Evolutionary conservation across 129 eudicot genomes (phyloP).

Genomic region (Chrysanthemum seticuspe): DNA sequence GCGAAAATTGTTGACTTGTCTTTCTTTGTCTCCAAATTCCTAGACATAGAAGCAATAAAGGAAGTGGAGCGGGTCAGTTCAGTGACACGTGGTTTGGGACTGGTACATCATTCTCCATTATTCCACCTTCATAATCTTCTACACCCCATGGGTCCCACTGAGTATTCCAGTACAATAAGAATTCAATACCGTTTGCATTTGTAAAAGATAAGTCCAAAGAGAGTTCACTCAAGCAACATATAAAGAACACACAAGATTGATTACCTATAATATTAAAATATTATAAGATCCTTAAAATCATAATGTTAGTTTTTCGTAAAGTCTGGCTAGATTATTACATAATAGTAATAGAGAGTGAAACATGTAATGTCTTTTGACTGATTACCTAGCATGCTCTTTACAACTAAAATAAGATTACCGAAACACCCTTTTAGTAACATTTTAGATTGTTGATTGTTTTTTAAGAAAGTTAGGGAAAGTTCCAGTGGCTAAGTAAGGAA

Average conservation of each 20-base stretch:
- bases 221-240: slow-evolving; percentile 1
- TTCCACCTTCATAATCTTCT: not conserved
- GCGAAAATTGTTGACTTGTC: not conserved
- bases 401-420: too few species aligned
- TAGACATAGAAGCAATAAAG: not conserved
- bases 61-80: not conserved
- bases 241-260: not conserved
- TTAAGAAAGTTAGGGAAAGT: too few species aligned
- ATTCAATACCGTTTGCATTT: not conserved
- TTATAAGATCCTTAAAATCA: not conserved
- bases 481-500: too few species aligned
- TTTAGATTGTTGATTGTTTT: too few species aligned
- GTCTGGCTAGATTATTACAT: not conserved
- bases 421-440: too few species aligned
- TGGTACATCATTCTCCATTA: not conserved
- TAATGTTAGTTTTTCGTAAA: not conserved
- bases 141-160: not conserved
- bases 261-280: not conserved
- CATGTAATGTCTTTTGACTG: too few species aligned
- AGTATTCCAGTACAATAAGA: not conserved
- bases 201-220: not conserved
- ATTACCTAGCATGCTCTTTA: too few species aligned
- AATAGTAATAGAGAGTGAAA: not conserved
- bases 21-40: not conserved
- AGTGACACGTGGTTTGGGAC: not conserved